Evolutionary conservation across 352 stramenopile genomes (phyloP), one percentile per base, ranked within the genome.

Genomic region (Globisporangium parvum): DNA sequence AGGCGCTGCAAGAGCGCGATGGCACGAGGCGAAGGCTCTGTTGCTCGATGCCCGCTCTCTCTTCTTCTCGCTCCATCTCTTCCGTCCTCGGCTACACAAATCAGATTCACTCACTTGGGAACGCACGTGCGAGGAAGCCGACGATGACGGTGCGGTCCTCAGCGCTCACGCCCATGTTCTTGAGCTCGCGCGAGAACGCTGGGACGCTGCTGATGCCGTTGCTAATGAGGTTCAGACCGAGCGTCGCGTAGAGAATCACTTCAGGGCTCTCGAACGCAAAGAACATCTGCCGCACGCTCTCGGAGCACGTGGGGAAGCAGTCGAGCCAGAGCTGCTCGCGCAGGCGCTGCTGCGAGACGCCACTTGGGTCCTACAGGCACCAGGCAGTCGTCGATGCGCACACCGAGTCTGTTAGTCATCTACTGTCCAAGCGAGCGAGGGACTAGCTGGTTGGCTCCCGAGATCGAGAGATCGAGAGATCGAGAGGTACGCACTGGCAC

Each of bases 191-290:
- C 12, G 81, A 92, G 57, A 90, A 94, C 23, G 81, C 70, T 40
- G 81, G 76, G 21, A 94, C 84, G 51, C 77, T 91, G 57, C 75
- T 89, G 56, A 88, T 90, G 53, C 84, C 80, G 51, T 90, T 90
- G 68, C 78, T 85, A 59, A 94, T 89, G 55, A 94, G 75, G 44
- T 91, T 91, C 15, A 94, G 77, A 3, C 84, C 84, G 40, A 94
- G 53, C 31, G 84, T 91, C 40, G 84, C 71, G 65, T 92, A 90
- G 24, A 94, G 50, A n/a, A 94, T 80, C 28, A 91, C 76, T 39
- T 80, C 71, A 31, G 81, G 76, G 51, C 71, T 86, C 21, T 78
- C 74, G 45, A 94, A 89, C 12, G 80, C 80, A 49, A 91, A 73
- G 60, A 76, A 93, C 46, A 83, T 75, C 57, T 91, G 75, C 39